Evolutionary conservation across 2,329 filamentous ascomycete species (phyloP).

Genomic region (Hymenoscyphus fraxineus): DNA sequence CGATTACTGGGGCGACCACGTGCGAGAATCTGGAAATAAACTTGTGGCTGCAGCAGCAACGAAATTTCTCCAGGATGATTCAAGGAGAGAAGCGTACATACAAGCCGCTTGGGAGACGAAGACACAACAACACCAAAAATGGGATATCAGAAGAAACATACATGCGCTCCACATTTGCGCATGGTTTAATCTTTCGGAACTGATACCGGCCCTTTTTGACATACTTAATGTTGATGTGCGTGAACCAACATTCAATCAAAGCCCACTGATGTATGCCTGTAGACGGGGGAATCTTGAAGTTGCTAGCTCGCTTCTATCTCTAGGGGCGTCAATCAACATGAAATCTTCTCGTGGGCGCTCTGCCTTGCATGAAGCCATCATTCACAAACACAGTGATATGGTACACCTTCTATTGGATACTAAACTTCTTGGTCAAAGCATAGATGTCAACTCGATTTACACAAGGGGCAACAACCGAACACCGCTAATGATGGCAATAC

Average conservation of each 20-base stretch:
- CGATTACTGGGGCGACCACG: conserved; percentile 28
- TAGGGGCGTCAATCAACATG: conserved; percentile 16
- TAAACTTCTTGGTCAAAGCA: neutral
- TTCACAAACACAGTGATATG: conserved; percentile 10
- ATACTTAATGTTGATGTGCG: conserved; percentile 12
- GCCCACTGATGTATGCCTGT: conserved; percentile 34
- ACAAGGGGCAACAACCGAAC: conserved; percentile 10
- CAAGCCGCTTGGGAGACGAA: conserved; percentile 20
- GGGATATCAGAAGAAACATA: conserved; percentile 21
- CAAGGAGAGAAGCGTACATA: conserved; percentile 20
- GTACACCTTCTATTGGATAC: conserved; percentile 14
- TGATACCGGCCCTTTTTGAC: conserved; percentile 13
- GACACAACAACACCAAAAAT: conserved; percentile 18
- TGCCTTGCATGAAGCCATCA: conserved; percentile 19
- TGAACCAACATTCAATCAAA: conserved; percentile 30
- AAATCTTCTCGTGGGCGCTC: conserved; percentile 15
- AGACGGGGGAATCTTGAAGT: conserved; percentile 32
- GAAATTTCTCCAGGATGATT: conserved; percentile 15
- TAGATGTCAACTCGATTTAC: conserved; percentile 14
- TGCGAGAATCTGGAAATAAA: conserved; percentile 13
- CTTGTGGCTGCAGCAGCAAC: conserved; percentile 10
- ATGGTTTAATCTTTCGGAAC: conserved; percentile 17
- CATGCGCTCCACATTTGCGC: conserved; percentile 22
- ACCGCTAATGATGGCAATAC: conserved; percentile 16
- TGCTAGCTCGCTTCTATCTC: conserved; percentile 22